Evolutionary conservation across 208 protist species (phyloP).

Genomic region (Balamuthia mandrillaris): DNA sequence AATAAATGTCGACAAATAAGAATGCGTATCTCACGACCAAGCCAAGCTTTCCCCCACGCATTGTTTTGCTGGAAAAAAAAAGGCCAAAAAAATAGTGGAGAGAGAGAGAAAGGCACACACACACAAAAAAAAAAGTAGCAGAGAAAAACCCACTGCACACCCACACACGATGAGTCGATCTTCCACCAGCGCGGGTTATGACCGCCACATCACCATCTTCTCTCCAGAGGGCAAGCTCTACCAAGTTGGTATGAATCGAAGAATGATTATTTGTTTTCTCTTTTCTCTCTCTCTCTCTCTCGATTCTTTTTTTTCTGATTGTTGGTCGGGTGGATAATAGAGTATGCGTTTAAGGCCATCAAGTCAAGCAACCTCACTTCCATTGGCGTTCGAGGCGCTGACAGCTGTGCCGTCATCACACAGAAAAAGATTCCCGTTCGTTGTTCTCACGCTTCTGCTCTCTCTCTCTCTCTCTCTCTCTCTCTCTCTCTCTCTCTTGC

Average conservation of each 20-base stretch:
- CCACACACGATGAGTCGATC: slow-evolving; percentile 24
- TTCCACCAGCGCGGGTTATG: slow-evolving; percentile 87
- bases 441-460: too few relatives aligned
- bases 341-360: slow-evolving; percentile 98
- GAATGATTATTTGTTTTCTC: background rate
- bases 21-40: too few relatives aligned
- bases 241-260: slow-evolving; percentile 82
- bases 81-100: too few relatives aligned
- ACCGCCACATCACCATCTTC: slow-evolving; percentile 98
- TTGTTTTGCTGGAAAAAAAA: too few relatives aligned
- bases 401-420: slow-evolving; percentile 88
- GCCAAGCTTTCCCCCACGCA: too few relatives aligned
- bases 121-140: too few relatives aligned
- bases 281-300: background rate
- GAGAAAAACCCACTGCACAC: too few relatives aligned
- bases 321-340: slow-evolving; percentile 47
- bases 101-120: background rate
- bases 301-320: background rate
- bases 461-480: too few relatives aligned
- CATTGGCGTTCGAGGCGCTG: slow-evolving; percentile 90
- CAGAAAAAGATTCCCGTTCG: slow-evolving; percentile 92
- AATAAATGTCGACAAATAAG: too few relatives aligned
- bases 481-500: background rate
- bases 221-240: slow-evolving; percentile 96
- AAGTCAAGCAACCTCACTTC: slow-evolving; percentile 91